Evolutionary conservation across 73 alveolate genomes (phyloP).

Genomic region (Urostyla sp.): DNA sequence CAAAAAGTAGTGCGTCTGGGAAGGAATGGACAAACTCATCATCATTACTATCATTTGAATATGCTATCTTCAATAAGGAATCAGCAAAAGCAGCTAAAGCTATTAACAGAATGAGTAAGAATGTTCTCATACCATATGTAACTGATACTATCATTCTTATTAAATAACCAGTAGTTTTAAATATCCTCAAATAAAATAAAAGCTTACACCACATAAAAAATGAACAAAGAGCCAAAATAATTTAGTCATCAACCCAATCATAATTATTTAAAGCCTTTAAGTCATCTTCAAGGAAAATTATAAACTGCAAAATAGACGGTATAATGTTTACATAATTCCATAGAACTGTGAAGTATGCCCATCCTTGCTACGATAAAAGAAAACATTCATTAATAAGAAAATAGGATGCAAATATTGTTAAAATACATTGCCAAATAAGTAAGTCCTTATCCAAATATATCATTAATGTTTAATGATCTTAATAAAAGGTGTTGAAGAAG

Average conservation of each 20-base stretch:
- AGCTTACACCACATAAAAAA: constrained; percentile 39
- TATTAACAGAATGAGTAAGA: constrained; percentile 21
- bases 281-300: constrained; percentile 1
- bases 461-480: too few species aligned
- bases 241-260: too few species aligned
- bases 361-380: neutral
- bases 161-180: constrained; percentile 26
- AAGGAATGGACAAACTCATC: neutral
- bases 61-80: constrained; percentile 37
- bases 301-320: constrained; percentile 35
- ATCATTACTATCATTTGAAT: too few species aligned
- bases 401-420: constrained; percentile 8
- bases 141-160: constrained; percentile 32
- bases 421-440: neutral
- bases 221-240: too few species aligned
- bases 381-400: constrained; percentile 29
- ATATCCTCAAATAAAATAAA: constrained; percentile 42
- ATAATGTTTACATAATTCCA: constrained; percentile 58
- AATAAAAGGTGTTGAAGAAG: constrained; percentile 3
- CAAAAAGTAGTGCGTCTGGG: neutral
- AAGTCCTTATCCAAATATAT: constrained; percentile 18
- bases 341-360: constrained; percentile 27
- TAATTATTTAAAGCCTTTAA: too few species aligned
- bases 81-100: constrained; percentile 40
- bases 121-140: constrained; percentile 23